A percentile compares a stretch with the other conserved stretches of the same genome.
phyloP scores from a whole-genome alignment of 768 basidiomycete genomes.

The Psilocybe cubensis region DNA sequence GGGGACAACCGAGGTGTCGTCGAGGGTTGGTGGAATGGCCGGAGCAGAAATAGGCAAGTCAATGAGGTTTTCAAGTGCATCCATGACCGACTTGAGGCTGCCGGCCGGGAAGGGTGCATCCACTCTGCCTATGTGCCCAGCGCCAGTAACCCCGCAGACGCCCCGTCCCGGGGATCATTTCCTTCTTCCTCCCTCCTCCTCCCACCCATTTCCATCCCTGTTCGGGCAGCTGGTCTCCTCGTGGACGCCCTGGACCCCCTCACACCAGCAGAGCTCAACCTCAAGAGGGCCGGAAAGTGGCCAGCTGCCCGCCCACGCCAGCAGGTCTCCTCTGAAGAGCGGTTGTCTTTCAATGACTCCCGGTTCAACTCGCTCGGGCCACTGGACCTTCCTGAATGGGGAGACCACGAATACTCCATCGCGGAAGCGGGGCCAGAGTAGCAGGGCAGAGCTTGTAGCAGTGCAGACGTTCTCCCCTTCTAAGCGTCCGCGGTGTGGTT shows the following conservation, averaged over 20 bases:
- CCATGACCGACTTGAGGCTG: conserved; percentile 12
- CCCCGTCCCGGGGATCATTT: conserved; percentile 38
- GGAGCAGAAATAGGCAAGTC: conserved; percentile 33
- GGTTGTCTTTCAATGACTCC: too few species aligned
- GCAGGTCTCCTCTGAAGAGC: not conserved
- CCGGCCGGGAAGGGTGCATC: conserved; percentile 6
- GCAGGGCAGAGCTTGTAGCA: too few species aligned
- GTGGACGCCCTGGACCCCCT: conserved; percentile 1
- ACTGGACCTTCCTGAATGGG: too few species aligned
- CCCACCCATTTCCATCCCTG: conserved; percentile 32
- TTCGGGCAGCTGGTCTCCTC: conserved; percentile 25
- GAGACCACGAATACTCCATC: too few species aligned
- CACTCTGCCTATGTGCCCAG: conserved; percentile 38
- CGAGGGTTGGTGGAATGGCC: conserved; percentile 43
- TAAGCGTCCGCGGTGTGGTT: too few species aligned
- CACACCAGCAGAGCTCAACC: conserved; percentile 11
- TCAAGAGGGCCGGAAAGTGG: conserved; percentile 11
- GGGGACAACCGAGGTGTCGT: conserved; percentile 46
- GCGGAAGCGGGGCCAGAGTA: too few species aligned
- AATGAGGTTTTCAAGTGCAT: conserved; percentile 33
- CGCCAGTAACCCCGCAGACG: conserved; percentile 39
- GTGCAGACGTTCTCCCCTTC: too few species aligned
- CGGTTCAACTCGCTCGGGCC: too few species aligned
- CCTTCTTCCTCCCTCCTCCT: conserved; percentile 25
- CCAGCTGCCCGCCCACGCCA: not conserved